Conservation (phyloP, 106 monocot species). For the Platanthera guangdongensis region DNA sequence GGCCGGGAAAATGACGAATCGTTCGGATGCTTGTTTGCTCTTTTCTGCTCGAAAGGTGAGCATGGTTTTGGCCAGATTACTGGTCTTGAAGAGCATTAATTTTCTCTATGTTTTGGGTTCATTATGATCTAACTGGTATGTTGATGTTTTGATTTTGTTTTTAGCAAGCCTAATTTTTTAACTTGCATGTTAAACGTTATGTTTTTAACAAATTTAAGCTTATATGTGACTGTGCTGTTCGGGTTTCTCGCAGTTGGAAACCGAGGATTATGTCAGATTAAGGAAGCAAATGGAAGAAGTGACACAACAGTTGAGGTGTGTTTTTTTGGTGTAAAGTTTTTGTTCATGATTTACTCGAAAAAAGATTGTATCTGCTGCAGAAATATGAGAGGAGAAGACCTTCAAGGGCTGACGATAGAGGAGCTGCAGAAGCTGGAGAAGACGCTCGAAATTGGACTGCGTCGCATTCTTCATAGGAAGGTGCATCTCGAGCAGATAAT, state of each 20-base stretch:
- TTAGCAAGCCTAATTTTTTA: too few species aligned
- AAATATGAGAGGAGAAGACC: slow-evolving; percentile 63
- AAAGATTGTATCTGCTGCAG: slow-evolving; percentile 16
- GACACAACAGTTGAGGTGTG: slow-evolving; percentile 41
- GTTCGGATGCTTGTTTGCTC: not conserved
- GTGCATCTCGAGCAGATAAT: slow-evolving; percentile 11
- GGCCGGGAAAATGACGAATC: not conserved
- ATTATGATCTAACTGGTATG: too few species aligned
- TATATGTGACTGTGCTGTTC: not conserved
- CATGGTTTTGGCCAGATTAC: too few species aligned
- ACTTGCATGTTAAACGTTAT: not conserved
- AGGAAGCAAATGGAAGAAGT: slow-evolving; percentile 40
- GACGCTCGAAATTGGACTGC: slow-evolving; percentile 41
- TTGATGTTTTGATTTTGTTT: too few species aligned
- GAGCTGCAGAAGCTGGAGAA: slow-evolving; percentile 65
- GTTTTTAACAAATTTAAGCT: not conserved
- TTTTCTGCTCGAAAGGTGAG: not conserved
- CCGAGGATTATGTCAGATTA: slow-evolving; percentile 25
- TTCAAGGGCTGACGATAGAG: slow-evolving; percentile 37
- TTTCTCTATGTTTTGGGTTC: too few species aligned
- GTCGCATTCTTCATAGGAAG: slow-evolving; percentile 40
- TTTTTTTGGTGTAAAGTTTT: not conserved
- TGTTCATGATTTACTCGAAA: not conserved
- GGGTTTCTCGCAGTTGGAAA: slow-evolving; percentile 30
- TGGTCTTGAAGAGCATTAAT: too few species aligned